phyloP scores from a whole-genome alignment of 371 early-diverging fungal genomes.

The Lichtheimia hyalospora region DNA sequence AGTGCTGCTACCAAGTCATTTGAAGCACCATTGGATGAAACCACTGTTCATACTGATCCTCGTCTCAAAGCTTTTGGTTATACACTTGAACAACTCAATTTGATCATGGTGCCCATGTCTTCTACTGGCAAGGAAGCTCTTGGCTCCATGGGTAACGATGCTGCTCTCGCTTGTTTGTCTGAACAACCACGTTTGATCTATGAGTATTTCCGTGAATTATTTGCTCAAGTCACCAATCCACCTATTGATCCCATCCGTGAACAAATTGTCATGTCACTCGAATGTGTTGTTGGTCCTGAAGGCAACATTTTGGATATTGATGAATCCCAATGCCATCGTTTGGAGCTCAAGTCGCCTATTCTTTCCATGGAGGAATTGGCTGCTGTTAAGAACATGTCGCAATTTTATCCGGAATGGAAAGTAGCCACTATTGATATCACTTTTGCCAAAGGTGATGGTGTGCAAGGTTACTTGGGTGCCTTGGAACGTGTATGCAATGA shows the following conservation, averaged over 20 bases:
- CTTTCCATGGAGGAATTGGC: slow-evolving; percentile 80
- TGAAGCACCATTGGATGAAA: slow-evolving; percentile 35
- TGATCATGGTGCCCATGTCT: slow-evolving; percentile 86
- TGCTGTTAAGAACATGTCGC: slow-evolving; percentile 70
- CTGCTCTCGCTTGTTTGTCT: slow-evolving; percentile 91
- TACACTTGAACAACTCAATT: slow-evolving; percentile 90
- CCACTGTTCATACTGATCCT: slow-evolving; percentile 69
- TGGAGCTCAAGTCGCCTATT: slow-evolving; percentile 86
- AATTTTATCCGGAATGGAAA: slow-evolving; percentile 71
- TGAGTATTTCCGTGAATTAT: slow-evolving; percentile 96
- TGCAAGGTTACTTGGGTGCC: slow-evolving; percentile 74
- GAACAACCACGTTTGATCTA: slow-evolving; percentile 85
- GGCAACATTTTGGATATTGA: slow-evolving; percentile 90
- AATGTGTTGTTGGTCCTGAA: slow-evolving; percentile 93
- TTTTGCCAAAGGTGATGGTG: slow-evolving; percentile 74
- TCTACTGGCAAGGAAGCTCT: slow-evolving; percentile 91
- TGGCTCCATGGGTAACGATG: slow-evolving; percentile 98
- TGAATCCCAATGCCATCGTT: slow-evolving; percentile 75
- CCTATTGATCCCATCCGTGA: slow-evolving; percentile 99
- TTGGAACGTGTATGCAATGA: slow-evolving; percentile 87
- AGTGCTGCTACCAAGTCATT: neutral
- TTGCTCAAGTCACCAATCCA: slow-evolving; percentile 97
- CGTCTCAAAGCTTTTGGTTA: slow-evolving; percentile 89
- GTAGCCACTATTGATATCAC: slow-evolving; percentile 88
- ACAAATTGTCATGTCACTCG: slow-evolving; percentile 94